Evolutionary conservation across 2,329 filamentous ascomycete species (phyloP), one percentile per base, ranked within the genome.

Genomic region (Fusarium sp.): DNA sequence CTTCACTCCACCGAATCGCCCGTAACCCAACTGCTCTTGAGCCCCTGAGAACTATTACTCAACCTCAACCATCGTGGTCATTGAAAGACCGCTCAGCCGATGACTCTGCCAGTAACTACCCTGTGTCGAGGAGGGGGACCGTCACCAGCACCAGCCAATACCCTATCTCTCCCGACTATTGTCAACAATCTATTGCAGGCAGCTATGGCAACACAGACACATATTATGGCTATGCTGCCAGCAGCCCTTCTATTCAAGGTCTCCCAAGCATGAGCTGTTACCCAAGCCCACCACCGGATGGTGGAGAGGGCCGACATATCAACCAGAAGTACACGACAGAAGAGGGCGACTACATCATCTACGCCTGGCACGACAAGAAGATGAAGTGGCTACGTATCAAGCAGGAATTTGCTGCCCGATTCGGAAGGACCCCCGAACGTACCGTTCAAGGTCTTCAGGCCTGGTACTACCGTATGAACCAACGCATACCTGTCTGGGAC

Each of bases 251-350:
- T 55, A 44, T 74, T 32, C 72, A 71, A 22, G 53, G 54, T 24
- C 56, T 68, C 28, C 50, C 65, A 19, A 59, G 59, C 26, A 62
- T 75, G 54, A 75, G 75, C 24, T 71, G 74, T 24, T 79, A 79
- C 43, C 78, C 77, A 19, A 78, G 76, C 52, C 77, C 78, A 14
- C 78, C 78, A 7, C 77, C 76, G 1, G 78, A 80, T 32, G 72
- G 72, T 28, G 72, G 72, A 14, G 78, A 81, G 62, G 78, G 76
- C 47, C 72, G 78, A 24, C 79, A 81, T 62, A 80, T 80, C 65
- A 82, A 82, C 70, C 78, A 81, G 49, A 81, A 82, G 69, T 82
- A 82, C 71, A 81, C 79, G 1, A 78, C 76, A 1, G 80, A 82
- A 61, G 79, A 82, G 62, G 79, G 79, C 17, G 79, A 81, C 67